A percentile compares a stretch with the other conserved stretches of the same genome.
These are phyloP conservation scores for Penstemon davidsonii DNA, from an alignment of 257 asterid species.

Conservation along the genomic window DNA sequence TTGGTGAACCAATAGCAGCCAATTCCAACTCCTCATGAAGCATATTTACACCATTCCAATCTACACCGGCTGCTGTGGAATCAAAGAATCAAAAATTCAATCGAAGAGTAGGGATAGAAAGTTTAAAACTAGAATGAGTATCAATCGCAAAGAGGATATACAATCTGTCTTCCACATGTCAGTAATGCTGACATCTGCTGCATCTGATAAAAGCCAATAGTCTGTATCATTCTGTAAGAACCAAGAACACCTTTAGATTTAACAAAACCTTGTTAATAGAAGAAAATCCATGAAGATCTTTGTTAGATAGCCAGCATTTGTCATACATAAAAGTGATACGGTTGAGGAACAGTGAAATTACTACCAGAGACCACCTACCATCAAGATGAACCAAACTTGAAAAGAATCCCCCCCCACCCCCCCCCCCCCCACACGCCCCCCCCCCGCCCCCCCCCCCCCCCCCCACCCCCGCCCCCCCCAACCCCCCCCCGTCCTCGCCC, in stretches of 20 bases:
- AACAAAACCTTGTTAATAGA: background rate
- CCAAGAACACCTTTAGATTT: conserved; percentile 24
- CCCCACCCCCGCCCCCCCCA: too few species aligned
- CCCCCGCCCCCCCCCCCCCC: too few species aligned
- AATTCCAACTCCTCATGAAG: conserved; percentile 61
- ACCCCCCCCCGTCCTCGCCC: too few species aligned
- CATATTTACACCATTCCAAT: conserved; percentile 62
- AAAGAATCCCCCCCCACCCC: too few species aligned
- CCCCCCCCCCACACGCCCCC: too few species aligned
- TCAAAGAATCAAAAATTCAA: conserved; percentile 8
- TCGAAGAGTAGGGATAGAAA: background rate
- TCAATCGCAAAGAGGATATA: conserved; percentile 33
- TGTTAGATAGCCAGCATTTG: background rate
- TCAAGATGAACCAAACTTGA: background rate
- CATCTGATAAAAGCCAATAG: conserved; percentile 86
- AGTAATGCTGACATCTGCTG: conserved; percentile 74
- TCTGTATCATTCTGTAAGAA: conserved; percentile 74
- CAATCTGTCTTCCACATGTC: conserved; percentile 92
- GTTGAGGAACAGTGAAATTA: background rate
- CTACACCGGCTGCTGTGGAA: conserved; percentile 48
- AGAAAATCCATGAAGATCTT: conserved; percentile 4
- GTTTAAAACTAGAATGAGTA: conserved; percentile 11
- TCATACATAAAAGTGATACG: background rate
- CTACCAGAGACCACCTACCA: background rate
- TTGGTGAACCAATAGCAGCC: conserved; percentile 46